These are phyloP conservation scores for Pythium brassicae DNA, from an alignment of 352 stramenopile genomes.

Conservation along the genomic window DNA sequence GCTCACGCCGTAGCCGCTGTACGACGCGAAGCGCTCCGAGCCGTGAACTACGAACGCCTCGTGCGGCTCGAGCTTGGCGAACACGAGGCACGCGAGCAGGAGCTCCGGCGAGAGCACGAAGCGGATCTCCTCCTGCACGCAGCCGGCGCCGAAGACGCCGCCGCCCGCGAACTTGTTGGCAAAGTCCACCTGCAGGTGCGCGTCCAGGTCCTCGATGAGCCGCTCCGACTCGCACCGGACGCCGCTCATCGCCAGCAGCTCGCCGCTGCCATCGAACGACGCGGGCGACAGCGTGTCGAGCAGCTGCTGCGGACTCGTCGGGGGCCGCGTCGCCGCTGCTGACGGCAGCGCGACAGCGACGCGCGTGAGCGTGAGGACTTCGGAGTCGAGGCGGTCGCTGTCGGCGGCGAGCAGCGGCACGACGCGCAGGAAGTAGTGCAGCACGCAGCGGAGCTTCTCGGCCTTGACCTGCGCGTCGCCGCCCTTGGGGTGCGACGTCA, in stretches of 20 bases:
- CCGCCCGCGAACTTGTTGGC: conserved; percentile 78
- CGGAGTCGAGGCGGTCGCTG: conserved; percentile 8
- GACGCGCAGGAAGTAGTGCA: conserved; percentile 66
- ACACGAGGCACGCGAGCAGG: conserved; percentile 58
- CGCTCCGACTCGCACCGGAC: conserved; percentile 31
- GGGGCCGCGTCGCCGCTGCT: background rate
- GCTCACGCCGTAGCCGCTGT: conserved; percentile 54
- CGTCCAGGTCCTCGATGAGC: conserved; percentile 60
- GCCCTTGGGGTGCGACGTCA: conserved; percentile 19
- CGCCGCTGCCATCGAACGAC: background rate
- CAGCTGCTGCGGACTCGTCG: conserved; percentile 18
- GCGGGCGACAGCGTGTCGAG: conserved; percentile 5
- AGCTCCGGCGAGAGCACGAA: conserved; percentile 74
- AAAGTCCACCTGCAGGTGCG: conserved; percentile 78
- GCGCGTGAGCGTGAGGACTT: conserved; percentile 62
- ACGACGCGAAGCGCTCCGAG: conserved; percentile 50
- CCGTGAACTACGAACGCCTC: conserved; percentile 73
- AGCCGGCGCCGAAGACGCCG: conserved; percentile 64
- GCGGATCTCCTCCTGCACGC: conserved; percentile 83
- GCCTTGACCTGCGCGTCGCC: conserved; percentile 35
- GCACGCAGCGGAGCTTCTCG: conserved; percentile 64
- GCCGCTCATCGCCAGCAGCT: conserved; percentile 8
- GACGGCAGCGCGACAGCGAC: conserved; percentile 25
- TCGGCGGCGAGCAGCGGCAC: conserved; percentile 24
- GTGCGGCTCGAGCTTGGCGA: conserved; percentile 53